Base-by-base conservation (phyloP, 371 early-diverging fungal genomes). In the Rhizopus delemar region DNA sequence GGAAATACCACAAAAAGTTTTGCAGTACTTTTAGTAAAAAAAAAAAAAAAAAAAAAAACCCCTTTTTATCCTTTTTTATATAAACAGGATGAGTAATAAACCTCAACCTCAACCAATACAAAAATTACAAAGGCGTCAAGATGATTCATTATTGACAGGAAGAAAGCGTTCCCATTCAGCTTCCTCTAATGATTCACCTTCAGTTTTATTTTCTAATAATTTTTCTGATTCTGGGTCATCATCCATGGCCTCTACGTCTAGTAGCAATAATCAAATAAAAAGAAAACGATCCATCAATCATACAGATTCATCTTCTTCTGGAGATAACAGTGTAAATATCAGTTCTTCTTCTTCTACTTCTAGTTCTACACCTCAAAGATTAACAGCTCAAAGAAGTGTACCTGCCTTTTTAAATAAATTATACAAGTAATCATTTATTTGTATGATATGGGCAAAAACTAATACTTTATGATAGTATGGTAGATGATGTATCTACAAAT, bases 391-490 rank as follows among this genome's bases (percentile, higher is more conserved):
- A 51, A 60, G 82, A 46, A 88, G 77, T 38, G 88, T 93, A 4
- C 91, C 94, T 0, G 92, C 91, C 5, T 94, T 94, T 62, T 70
- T 93, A 36, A 91, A 91, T 71, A 94, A 94, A 75, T 82, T 93
- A 11, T 93, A 90, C 81, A 82, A 78, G 86, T 85, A 78, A 48
- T 2, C 22, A 22, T 22, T 22, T 22, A 22, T 5, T n/a, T 13
- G n/a, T n/a, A 43, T 5, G n/a, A 43, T 5, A 4, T n/a, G 5
- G n/a, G 35, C 32, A 36, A 56, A 53, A 48, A 54, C 49, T 13
- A 13, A 52, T 41, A 41, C 8, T 38, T 31, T 50, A 43, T 57
- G 51, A 49, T 68, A 86, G 86, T 63, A 90, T 92, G 86, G 88
- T 92, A 0, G 77, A 84, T 51, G 91, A 91, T 59, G 55, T 73